phyloP scores from a whole-genome alignment of 139 green algal species.

The Haematococcus sp. region DNA sequence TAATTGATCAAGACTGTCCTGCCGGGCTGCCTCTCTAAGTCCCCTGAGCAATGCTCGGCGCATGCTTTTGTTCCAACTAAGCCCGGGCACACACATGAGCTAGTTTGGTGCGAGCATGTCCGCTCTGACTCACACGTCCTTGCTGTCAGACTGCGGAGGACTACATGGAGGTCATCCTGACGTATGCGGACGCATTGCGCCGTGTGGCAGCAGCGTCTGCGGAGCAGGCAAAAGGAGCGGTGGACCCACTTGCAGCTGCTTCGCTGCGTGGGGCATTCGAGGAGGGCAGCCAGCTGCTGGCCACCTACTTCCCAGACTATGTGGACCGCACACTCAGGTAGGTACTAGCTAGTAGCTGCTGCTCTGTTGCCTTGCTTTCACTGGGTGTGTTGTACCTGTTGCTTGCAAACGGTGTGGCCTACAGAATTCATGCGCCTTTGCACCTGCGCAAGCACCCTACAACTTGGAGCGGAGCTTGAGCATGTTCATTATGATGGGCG shows the following conservation, averaged over 20 bases:
- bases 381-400: no score
- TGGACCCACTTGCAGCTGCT: not conserved
- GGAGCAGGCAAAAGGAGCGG: not conserved
- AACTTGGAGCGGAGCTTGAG: not conserved
- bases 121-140: no score
- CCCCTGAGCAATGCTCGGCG: no score
- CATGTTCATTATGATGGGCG: not conserved
- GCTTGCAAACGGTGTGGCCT: not conserved
- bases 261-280: conserved; percentile 32
- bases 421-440: not conserved
- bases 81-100: no score
- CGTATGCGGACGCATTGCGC: conserved; percentile 60
- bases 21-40: no score
- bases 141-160: conserved; percentile 46
- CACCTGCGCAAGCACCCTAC: not conserved
- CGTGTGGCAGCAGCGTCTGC: not conserved
- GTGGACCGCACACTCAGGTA: conserved; percentile 36
- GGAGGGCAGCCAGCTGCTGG: conserved; percentile 32
- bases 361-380: not conserved
- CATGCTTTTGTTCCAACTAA: no score
- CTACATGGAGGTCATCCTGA: conserved; percentile 69
- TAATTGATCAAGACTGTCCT: no score
- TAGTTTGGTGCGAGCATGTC: no score
- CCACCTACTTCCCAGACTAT: conserved; percentile 56
- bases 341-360: not conserved